Evolutionary conservation across 225 moss, liverwort and hornwort species (phyloP), one percentile per base, ranked within the genome.

Genomic region (Polytrichum commune): DNA sequence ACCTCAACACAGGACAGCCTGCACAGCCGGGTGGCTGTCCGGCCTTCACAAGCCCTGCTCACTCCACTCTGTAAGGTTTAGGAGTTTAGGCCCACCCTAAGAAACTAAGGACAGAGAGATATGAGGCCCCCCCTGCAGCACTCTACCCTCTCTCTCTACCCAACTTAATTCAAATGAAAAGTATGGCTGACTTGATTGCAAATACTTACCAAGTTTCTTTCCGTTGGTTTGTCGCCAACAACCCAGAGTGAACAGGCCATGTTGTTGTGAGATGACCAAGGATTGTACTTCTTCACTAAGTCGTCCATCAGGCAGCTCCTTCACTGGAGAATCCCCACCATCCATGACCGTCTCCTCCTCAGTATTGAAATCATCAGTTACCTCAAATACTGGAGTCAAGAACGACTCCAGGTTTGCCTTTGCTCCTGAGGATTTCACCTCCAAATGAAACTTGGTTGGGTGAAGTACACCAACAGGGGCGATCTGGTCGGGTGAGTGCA

Each of bases 401-500:
- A 53, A 62, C 24, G 67, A 69, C 30, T 64, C 81, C 65, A 74
- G 70, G 76, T 53, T 73, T 67, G 70, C 72, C 63, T 64, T 25
- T 38, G 30, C 58, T 69, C 69, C 77, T 35, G 72, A 19, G 74
- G 71, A 73, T 72, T 98, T 95, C 18, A 33, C 69, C 83, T 90
- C 87, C 76, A 98, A 68, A 70, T 92, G 94, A 73, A 92, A 98
- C 73, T 84, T 80, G 19, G 81, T 76, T 18, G 94, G 92, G 72
- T 89, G 97, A 65, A 98, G 91, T 72, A 94, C 85, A 29, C 97
- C 97, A 26, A 98, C 97, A 4, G 94, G 88, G 20, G 97, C 97
- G 73, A 95, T 90, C 62, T 89, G 88, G 80, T 86, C 92, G 20
- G 88, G 86, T 63, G 97, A 98, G 73, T 92, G 92, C 20, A 98